phyloP scores from a whole-genome alignment of 1,139 yeast species.

The Tardiomyces depauwii region DNA sequence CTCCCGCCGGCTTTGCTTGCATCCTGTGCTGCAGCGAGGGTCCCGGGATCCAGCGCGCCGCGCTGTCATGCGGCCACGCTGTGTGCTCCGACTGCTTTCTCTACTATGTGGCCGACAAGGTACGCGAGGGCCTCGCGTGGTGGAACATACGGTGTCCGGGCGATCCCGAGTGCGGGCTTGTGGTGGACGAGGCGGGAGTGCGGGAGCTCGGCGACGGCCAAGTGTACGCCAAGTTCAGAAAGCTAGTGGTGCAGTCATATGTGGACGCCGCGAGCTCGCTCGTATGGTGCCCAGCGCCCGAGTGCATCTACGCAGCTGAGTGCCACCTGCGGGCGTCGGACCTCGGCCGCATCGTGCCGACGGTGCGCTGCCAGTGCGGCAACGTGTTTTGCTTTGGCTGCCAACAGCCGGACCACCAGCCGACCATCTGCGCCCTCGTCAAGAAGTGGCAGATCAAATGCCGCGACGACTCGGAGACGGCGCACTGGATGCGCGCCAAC shows the following conservation, averaged over 20 bases:
- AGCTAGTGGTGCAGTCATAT: conserved; percentile 29
- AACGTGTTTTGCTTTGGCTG: conserved; percentile 80
- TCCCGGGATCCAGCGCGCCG: neutral
- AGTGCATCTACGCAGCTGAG: conserved; percentile 56
- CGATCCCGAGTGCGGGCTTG: conserved; percentile 24
- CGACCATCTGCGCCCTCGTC: conserved; percentile 67
- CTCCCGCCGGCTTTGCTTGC: neutral
- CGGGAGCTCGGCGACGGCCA: conserved; percentile 24
- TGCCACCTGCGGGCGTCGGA: conserved; percentile 23
- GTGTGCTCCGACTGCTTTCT: conserved; percentile 61
- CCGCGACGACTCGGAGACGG: conserved; percentile 79
- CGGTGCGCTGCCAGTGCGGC: conserved; percentile 54
- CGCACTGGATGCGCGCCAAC: conserved; percentile 80
- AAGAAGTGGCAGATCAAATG: conserved; percentile 71
- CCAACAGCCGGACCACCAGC: conserved; percentile 56
- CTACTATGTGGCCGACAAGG: conserved; percentile 42
- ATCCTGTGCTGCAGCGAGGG: neutral
- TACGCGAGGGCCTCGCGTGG: conserved; percentile 41
- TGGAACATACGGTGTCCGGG: conserved; percentile 51
- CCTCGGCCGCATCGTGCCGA: conserved; percentile 17
- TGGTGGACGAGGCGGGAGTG: conserved; percentile 26
- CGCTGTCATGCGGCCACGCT: conserved; percentile 54
- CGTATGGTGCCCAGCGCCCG: conserved; percentile 84
- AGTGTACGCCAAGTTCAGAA: conserved; percentile 15
- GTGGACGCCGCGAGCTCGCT: conserved; percentile 42